A percentile compares a stretch with the other conserved stretches of the same genome.
These are phyloP conservation scores for Phoma sp. DNA, from an alignment of 2,329 filamentous ascomycete species.

Conservation along the genomic window DNA sequence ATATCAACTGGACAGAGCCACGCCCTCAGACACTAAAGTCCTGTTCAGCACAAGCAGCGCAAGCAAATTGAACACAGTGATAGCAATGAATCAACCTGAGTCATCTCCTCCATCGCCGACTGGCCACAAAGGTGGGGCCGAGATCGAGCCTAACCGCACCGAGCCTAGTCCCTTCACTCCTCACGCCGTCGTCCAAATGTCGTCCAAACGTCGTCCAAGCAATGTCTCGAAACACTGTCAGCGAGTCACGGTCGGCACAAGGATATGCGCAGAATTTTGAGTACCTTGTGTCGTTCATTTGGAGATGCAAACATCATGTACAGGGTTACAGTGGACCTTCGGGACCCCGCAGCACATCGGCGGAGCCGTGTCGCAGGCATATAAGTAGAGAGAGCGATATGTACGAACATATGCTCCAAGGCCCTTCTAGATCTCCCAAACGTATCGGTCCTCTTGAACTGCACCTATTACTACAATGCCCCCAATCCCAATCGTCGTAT, in stretches of 20 bases:
- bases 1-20: neutral
- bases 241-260: neutral
- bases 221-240: neutral
- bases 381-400: neutral
- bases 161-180: neutral
- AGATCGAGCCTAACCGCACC: neutral
- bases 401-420: no score
- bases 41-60: neutral
- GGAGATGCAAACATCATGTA: neutral
- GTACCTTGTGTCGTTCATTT: neutral
- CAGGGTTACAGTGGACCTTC: neutral
- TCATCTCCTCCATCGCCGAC: neutral
- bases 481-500: slow-evolving; percentile 21
- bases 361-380: no score
- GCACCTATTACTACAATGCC: slow-evolving; percentile 3
- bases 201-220: neutral
- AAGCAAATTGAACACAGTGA: neutral
- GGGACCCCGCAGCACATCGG: neutral
- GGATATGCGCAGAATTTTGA: no score
- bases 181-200: neutral
- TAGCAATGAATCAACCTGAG: neutral
- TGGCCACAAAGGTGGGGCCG: neutral
- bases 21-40: neutral
- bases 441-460: no score
- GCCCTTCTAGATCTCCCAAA: no score